A percentile compares a stretch with the other conserved stretches of the same genome.
Evolutionary conservation across 2,329 filamentous ascomycete species (phyloP).

Genomic region (Fusarium anguioides): DNA sequence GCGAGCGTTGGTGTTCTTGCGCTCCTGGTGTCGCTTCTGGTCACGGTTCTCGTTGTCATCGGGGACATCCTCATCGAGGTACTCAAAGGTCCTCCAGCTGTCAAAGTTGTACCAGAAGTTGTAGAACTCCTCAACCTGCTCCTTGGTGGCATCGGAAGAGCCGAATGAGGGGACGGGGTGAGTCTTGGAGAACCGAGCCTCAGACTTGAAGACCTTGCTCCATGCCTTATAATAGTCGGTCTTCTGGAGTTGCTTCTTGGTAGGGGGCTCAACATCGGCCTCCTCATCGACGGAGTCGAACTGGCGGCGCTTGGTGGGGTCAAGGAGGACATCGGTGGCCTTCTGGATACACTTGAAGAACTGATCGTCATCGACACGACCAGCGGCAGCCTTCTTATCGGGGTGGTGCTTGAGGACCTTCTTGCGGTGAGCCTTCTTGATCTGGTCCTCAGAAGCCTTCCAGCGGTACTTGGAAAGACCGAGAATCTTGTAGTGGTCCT

Average conservation of each 20-base stretch:
- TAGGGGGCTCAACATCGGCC: constrained; percentile 90
- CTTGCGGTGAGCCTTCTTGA: constrained; percentile 98
- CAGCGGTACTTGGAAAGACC: constrained; percentile 92
- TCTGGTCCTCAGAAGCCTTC: constrained; percentile 95
- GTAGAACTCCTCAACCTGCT: constrained; percentile 95
- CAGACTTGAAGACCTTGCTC: constrained; percentile 88
- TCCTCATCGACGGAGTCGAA: constrained; percentile 97
- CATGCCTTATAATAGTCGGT: constrained; percentile 97
- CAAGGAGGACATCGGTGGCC: constrained; percentile 90
- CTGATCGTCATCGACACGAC: constrained; percentile 89
- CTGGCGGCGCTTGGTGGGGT: constrained; percentile 92
- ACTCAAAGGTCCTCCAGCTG: constrained; percentile 97
- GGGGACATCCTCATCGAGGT: constrained; percentile 97
- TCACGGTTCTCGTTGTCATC: constrained; percentile 99
- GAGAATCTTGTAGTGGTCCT: constrained; percentile 98
- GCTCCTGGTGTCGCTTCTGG: constrained; percentile 97
- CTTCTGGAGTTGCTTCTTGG: constrained; percentile 88
- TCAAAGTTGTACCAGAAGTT: constrained; percentile 99
- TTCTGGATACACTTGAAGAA: constrained; percentile 99
- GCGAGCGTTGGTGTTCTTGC: constrained; percentile 96
- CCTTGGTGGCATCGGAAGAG: constrained; percentile 83
- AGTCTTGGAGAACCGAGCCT: constrained; percentile 90
- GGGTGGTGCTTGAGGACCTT: constrained; percentile 99
- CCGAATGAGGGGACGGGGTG: constrained; percentile 91
- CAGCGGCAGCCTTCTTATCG: constrained; percentile 96